phyloP scores from a whole-genome alignment of 345 rosid genomes.

The Populus euphratica region DNA sequence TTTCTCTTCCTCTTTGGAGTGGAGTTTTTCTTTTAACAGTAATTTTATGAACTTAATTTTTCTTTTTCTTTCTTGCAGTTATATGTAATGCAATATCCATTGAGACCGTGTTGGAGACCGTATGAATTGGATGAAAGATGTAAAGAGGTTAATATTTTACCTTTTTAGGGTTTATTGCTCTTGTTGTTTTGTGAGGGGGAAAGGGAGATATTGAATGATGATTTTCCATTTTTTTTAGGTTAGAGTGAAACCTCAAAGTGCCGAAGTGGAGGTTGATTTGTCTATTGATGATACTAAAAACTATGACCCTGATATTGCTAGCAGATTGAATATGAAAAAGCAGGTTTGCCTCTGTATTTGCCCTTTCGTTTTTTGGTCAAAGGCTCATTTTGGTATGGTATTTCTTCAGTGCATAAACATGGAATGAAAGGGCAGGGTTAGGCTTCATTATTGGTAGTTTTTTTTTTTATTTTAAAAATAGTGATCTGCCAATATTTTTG shows the following conservation, averaged over 20 bases:
- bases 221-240: slow-evolving; percentile 43
- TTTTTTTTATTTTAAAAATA: not conserved
- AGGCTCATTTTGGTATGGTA: not conserved
- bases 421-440: not conserved
- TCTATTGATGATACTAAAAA: slow-evolving; percentile 53
- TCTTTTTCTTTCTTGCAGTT: slow-evolving; percentile 39
- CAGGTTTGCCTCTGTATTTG: slow-evolving; percentile 46
- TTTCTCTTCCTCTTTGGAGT: not conserved
- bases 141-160: slow-evolving; percentile 48
- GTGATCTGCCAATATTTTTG: too few species aligned
- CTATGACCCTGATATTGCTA: slow-evolving; percentile 42
- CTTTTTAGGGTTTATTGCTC: not conserved
- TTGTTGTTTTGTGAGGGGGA: not conserved
- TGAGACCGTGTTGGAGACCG: slow-evolving; percentile 83
- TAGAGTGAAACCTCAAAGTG: slow-evolving; percentile 58
- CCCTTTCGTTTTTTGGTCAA: not conserved
- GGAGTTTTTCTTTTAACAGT: too few species aligned
- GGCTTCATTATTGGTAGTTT: not conserved
- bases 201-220: not conserved
- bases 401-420: not conserved
- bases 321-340: slow-evolving; percentile 39
- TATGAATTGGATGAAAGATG: slow-evolving; percentile 83
- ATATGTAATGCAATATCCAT: slow-evolving; percentile 79
- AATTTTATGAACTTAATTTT: too few species aligned
- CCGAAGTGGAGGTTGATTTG: slow-evolving; percentile 72